Evolutionary conservation across 1,139 yeast genomes (phyloP).

Genomic region (Taphrina deformans): DNA sequence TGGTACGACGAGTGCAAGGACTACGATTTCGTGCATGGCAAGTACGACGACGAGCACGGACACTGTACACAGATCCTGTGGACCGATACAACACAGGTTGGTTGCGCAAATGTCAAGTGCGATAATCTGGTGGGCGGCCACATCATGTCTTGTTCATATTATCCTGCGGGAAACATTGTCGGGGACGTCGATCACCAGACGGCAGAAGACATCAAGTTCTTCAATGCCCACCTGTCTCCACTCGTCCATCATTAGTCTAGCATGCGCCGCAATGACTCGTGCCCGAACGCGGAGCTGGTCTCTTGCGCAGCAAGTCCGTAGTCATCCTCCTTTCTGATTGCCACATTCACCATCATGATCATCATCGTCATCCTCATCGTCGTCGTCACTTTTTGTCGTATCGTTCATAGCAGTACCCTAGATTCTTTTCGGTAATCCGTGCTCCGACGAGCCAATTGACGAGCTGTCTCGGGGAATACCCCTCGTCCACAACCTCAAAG

Average conservation of each 20-base stretch:
- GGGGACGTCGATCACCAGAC: constrained; percentile 5
- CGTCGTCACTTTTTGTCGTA: neutral
- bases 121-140: neutral
- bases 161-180: constrained; percentile 7
- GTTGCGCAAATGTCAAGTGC: constrained; percentile 54
- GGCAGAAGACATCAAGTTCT: neutral
- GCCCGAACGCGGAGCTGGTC: neutral
- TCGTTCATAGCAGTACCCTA: constrained; percentile 19
- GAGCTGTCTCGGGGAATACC: constrained; percentile 8
- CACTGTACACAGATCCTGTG: constrained; percentile 77
- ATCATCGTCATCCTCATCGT: neutral
- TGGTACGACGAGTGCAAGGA: constrained; percentile 21
- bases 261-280: too few relatives aligned
- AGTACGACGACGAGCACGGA: constrained; percentile 42
- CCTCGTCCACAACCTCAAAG: constrained; percentile 23
- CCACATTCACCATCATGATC: too few relatives aligned
- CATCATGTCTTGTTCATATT: neutral
- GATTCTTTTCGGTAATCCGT: neutral
- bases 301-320: neutral
- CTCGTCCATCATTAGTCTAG: neutral
- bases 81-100: constrained; percentile 61
- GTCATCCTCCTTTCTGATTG: too few relatives aligned
- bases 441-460: constrained; percentile 7
- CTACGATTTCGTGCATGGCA: constrained; percentile 2
- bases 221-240: neutral